Evolutionary conservation across 495 filamentous ascomycete genomes (phyloP).

Genomic region (Penicillium robsamsonii): DNA sequence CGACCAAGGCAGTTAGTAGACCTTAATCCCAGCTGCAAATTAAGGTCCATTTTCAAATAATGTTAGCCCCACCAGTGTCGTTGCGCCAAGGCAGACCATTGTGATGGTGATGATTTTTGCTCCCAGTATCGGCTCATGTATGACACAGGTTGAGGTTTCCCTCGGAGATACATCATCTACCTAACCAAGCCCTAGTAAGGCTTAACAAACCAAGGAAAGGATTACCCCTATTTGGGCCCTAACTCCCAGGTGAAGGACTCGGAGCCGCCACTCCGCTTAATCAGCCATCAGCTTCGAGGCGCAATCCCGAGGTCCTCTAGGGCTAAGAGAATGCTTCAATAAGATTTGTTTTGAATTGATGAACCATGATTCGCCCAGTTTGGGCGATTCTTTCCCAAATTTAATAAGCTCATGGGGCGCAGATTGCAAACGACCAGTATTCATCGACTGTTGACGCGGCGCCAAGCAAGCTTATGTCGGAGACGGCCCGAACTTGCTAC

Average conservation of each 20-base stretch:
- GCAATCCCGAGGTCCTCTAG: background rate
- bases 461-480: conserved; percentile 16
- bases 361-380: conserved; percentile 9
- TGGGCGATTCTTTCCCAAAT: conserved; percentile 16
- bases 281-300: conserved; percentile 1
- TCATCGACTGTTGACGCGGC: conserved; percentile 17
- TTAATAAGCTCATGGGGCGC: conserved; percentile 24
- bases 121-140: background rate
- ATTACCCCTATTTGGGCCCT: background rate
- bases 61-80: background rate
- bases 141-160: background rate
- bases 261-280: background rate
- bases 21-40: background rate
- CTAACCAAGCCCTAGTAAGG: background rate
- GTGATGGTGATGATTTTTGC: background rate
- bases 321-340: background rate
- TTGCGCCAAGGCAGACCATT: background rate
- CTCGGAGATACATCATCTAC: background rate
- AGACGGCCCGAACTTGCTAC: background rate
- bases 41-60: background rate
- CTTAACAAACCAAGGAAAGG: background rate
- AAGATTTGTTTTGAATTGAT: conserved; percentile 8
- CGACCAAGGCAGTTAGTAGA: background rate
- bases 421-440: background rate
- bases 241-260: background rate